These are phyloP conservation scores for Pseudogymnoascus sp. DNA, from an alignment of 2,329 filamentous ascomycete species.

Conservation along the genomic window DNA sequence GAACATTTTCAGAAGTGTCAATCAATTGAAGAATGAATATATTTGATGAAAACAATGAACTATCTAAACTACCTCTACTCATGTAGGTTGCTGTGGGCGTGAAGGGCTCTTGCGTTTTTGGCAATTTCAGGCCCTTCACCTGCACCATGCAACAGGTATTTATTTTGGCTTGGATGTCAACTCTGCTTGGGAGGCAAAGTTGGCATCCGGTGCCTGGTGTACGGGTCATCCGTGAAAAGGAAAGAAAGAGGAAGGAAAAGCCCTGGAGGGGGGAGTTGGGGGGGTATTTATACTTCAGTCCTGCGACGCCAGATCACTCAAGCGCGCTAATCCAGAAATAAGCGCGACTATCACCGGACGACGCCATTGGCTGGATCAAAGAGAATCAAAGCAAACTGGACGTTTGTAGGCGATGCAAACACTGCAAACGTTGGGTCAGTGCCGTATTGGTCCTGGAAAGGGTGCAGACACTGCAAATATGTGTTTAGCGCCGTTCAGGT, in stretches of 20 bases:
- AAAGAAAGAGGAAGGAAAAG: not conserved
- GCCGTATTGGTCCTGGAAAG: not conserved
- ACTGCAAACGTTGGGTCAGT: not conserved
- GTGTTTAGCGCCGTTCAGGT: not conserved
- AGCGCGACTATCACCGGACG: constrained; percentile 1
- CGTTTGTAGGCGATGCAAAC: not conserved
- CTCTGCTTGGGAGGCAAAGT: not conserved
- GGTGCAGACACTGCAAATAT: not conserved
- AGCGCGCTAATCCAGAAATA: constrained; percentile 7
- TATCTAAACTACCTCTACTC: not conserved
- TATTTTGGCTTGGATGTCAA: not conserved
- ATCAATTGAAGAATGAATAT: not conserved
- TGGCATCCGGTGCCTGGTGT: not conserved
- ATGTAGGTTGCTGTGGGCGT: not conserved
- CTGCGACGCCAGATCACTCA: not conserved
- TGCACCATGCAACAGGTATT: not conserved
- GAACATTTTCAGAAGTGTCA: not conserved
- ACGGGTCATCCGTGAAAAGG: not conserved
- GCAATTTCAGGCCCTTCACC: constrained; percentile 1
- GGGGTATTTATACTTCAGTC: not conserved
- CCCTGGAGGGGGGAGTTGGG: not conserved
- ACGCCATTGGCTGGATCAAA: not conserved
- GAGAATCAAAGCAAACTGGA: not conserved
- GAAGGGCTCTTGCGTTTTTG: constrained; percentile 6
- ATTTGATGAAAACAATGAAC: not conserved